Evolutionary conservation across 495 filamentous ascomycete genomes (phyloP), one percentile per base, ranked within the genome.

Genomic region (Aspergillus haitiensis): DNA sequence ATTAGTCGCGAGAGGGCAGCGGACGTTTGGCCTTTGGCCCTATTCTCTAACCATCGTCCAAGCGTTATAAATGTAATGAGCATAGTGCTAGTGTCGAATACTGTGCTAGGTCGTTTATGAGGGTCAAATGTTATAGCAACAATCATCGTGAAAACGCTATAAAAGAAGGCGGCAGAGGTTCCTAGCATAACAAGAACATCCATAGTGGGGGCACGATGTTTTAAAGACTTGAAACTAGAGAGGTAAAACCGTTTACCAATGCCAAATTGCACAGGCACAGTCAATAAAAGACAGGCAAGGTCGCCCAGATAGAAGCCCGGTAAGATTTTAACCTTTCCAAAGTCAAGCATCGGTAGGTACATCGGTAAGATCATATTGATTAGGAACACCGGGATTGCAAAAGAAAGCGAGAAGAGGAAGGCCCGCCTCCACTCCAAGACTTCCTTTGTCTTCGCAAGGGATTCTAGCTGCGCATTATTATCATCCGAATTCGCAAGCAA

Each of bases 31-130:
- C 94, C 94, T 73, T 99, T 99, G 16, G 94, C 94, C 12, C 89
- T 81, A 64, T 98, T 99, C 71, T 99, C 94, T 8, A 99, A 72
- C 77, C 89, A 98, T 36, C 94, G 86, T 27, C 94, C 93, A 4
- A 99, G 78, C 0, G 90, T 90, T 72, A 97, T 91, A 72, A 98
- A 98, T 0, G 91, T 97, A 68, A 99, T 96, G 21, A 99, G 83
- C 95, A 98, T 99, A 21, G 92, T 97, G 70, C 92, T 96, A 0
- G 94, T 99, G 64, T 99, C 94, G 62, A 98, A 99, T 4, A 98
- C 88, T 6, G 90, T 97, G 55, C 83, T 85, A 2, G 94, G 94
- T 18, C 87, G 82, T 7, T 78, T 81, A 65, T 97, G 92, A 5
- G 90, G 86, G 7, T 80, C 73, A 35, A 81, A 76, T 3, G 88